Evolutionary conservation across 257 asterid genomes (phyloP).

Genomic region (Gentiana macrophylla): DNA sequence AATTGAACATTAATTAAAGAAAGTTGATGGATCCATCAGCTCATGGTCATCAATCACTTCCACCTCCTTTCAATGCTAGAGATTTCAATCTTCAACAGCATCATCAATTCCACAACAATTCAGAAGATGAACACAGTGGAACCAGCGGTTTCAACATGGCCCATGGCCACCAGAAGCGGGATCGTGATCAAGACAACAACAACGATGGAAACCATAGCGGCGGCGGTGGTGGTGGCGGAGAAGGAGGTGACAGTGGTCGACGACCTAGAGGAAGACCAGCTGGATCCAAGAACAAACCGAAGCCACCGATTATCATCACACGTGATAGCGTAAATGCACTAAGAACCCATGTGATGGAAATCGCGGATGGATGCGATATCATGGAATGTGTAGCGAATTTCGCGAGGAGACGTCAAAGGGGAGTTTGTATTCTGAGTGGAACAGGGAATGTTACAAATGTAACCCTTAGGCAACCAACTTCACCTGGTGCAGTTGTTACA

Average conservation of each 20-base stretch:
- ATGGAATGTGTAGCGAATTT: constrained; percentile 44
- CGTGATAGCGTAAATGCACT: constrained; percentile 82
- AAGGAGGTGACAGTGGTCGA: constrained; percentile 27
- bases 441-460: constrained; percentile 84
- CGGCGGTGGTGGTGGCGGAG: background rate
- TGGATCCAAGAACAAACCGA: constrained; percentile 92
- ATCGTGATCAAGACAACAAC: too few relatives aligned
- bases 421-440: constrained; percentile 65
- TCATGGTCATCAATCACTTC: too few relatives aligned
- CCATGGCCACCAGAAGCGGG: too few relatives aligned
- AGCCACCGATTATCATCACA: constrained; percentile 85
- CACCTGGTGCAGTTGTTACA: constrained; percentile 66
- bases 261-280: constrained; percentile 88
- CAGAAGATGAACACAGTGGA: too few relatives aligned
- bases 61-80: too few relatives aligned
- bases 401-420: constrained; percentile 60
- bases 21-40: constrained; percentile 1
- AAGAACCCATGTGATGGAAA: constrained; percentile 80
- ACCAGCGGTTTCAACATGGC: too few relatives aligned
- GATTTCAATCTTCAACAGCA: too few relatives aligned
- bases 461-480: constrained; percentile 58
- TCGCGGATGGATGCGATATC: constrained; percentile 60
- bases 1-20: constrained; percentile 4
- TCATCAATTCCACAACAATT: too few relatives aligned
- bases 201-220: too few relatives aligned